Percentiles rank a stretch among this genome's conserved stretches.
phyloP scores from a whole-genome alignment of 2,329 filamentous ascomycete species.

The Beauveria sp. region DNA sequence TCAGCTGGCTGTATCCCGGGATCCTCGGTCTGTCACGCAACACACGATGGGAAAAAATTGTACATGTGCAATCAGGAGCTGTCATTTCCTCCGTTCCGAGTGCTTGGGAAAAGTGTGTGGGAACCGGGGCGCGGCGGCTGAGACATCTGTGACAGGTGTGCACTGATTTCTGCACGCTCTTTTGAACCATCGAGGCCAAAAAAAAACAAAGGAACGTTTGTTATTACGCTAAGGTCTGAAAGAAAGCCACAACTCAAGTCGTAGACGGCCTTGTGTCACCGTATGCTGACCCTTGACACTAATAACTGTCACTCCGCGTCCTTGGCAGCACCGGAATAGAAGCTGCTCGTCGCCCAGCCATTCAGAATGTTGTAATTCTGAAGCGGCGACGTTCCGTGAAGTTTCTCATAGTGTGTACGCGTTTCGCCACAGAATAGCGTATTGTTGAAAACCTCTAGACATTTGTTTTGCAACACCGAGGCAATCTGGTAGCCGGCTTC shows the following conservation, averaged over 20 bases:
- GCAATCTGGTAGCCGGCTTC: constrained; percentile 39
- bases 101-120: background rate
- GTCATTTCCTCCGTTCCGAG: constrained; percentile 8
- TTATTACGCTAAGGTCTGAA: background rate
- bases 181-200: background rate
- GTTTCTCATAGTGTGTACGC: constrained; percentile 16
- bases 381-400: constrained; percentile 26
- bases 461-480: constrained; percentile 19
- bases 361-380: constrained; percentile 27
- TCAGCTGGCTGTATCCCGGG: background rate
- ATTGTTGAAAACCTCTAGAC: constrained; percentile 12
- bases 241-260: background rate
- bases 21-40: constrained; percentile 7
- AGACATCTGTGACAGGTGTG: constrained; percentile 3
- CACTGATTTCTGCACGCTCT: background rate
- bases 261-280: background rate
- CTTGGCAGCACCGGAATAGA: constrained; percentile 12
- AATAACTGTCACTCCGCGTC: background rate
- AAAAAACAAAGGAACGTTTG: background rate
- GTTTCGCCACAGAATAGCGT: constrained; percentile 14
- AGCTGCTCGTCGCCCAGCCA: constrained; percentile 31
- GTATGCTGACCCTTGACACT: background rate
- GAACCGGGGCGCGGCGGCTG: background rate
- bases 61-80: background rate
- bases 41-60: background rate